phyloP scores from a whole-genome alignment of 768 basidiomycete genomes.

The Lentinus brumalis region DNA sequence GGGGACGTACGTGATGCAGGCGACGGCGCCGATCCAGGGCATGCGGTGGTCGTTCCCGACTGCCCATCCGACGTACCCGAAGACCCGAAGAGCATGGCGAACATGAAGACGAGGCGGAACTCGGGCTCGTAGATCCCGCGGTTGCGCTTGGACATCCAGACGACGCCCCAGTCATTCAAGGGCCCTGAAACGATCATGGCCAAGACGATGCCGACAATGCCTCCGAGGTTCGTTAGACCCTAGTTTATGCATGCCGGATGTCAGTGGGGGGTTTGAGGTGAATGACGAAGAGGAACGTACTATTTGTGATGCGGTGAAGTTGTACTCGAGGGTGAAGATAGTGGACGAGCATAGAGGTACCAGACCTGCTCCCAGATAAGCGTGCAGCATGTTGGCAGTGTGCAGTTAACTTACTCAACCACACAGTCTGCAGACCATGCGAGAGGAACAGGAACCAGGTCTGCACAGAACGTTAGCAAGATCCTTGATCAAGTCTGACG shows the following conservation, averaged over 20 bases:
- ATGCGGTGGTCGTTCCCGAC: conserved; percentile 44
- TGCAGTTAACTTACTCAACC: conserved; percentile 38
- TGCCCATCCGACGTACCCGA: conserved; percentile 50
- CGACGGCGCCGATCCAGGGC: conserved; percentile 49
- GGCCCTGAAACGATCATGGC: conserved; percentile 41
- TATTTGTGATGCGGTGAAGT: conserved; percentile 44
- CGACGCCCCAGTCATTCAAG: conserved; percentile 44
- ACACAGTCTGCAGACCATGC: conserved; percentile 46
- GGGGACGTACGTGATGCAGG: conserved; percentile 31
- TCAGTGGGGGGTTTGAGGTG: not conserved
- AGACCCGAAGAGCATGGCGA: conserved; percentile 44
- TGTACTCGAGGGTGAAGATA: conserved; percentile 46
- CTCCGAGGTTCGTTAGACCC: conserved; percentile 46
- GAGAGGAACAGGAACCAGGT: conserved; percentile 42
- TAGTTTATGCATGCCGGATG: not conserved
- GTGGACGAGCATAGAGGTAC: conserved; percentile 47
- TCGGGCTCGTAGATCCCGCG: conserved; percentile 51
- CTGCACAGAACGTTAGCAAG: conserved; percentile 16
- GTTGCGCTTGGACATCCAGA: conserved; percentile 46
- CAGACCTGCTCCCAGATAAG: conserved; percentile 36
- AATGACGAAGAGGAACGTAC: not conserved
- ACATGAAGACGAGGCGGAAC: conserved; percentile 44
- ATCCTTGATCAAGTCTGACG: not conserved
- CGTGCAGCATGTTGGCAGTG: conserved; percentile 30
- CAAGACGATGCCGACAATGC: conserved; percentile 44